Base-by-base conservation (phyloP, 768 basidiomycete species). In the Amanita pallidorosea region DNA sequence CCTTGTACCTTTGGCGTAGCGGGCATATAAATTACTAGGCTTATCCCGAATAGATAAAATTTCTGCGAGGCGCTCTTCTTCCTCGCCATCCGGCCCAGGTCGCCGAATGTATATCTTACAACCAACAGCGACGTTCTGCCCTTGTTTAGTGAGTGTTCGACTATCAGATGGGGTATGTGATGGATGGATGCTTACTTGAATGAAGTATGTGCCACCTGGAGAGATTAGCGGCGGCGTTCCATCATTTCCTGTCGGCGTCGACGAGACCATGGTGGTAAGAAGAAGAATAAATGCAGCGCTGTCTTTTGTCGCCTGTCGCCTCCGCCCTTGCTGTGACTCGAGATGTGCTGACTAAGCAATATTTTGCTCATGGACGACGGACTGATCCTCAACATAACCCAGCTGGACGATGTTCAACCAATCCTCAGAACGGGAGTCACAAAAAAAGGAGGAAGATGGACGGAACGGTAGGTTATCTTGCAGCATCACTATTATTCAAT, bases 31-130 rank as follows among this genome's bases (percentile, higher is more conserved):
- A 56, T 80, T 83, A 50, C 73, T 70, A 35, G 85, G 83, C 66
- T 86, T 88, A 63, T 94, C 90, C 44, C 96, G 86, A 50, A 95
- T 92, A 51, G 92, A 95, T 25, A 99, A 75, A 57, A 99, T 85
- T 70, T 99, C 96, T 12, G 94, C 96, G 47, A 93, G 80, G 43
- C 95, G 86, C 61, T 96, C 90, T 68, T 97, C 94, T 42, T 72
- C 68, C 58, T 81, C 72, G 41, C 85, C 89, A 59, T 84, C 81
- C 42, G 82, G 67, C 38, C 77, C 79, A 54, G 85, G 83, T 56
- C 95, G 85, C 38, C 79, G 80, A 57, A 95, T 89, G 69, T 85
- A 93, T 63, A 99, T 79, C 71, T 97, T 97, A 73, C 94, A 97
- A 51, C 96, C 96, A 60, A 93, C 88, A 53, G 81, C 77, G 58